Evolutionary conservation across 2,329 filamentous ascomycete species (phyloP).

Genomic region (Curvularia spicifera): DNA sequence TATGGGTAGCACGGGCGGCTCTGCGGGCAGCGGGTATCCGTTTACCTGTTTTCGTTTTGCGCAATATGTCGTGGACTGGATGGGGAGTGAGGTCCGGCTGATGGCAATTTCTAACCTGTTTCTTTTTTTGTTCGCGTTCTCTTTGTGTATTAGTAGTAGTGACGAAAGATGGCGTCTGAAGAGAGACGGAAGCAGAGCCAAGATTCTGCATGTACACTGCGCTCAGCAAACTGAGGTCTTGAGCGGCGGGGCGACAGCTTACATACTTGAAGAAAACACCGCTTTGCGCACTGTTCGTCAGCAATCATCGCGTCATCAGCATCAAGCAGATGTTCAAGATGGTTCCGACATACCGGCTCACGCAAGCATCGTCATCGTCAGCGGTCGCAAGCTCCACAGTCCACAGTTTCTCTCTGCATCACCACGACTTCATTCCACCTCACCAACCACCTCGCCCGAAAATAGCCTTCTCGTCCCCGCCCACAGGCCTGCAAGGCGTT

Average conservation of each 20-base stretch:
- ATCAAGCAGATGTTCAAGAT: neutral
- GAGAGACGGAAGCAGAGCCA: neutral
- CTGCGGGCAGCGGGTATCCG: conserved; percentile 31
- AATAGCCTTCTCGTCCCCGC: neutral
- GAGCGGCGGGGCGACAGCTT: neutral
- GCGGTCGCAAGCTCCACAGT: neutral
- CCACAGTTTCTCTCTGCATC: neutral
- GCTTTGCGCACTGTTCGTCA: neutral
- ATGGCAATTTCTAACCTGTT: neutral
- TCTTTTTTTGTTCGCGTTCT: neutral
- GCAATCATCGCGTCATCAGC: neutral
- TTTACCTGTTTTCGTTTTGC: neutral
- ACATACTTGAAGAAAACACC: neutral
- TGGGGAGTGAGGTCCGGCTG: neutral
- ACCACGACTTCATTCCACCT: neutral
- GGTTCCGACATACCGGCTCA: neutral
- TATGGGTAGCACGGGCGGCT: conserved; percentile 36
- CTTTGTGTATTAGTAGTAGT: neutral
- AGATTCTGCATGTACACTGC: neutral
- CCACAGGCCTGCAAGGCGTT: conserved; percentile 8
- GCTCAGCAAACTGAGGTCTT: neutral
- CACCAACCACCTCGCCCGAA: neutral
- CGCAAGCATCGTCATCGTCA: neutral
- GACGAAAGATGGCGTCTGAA: neutral
- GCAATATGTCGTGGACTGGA: neutral